Evolutionary conservation across 306 rosid species (phyloP), one percentile per base, ranked within the genome.

Genomic region (Pueraria montana): DNA sequence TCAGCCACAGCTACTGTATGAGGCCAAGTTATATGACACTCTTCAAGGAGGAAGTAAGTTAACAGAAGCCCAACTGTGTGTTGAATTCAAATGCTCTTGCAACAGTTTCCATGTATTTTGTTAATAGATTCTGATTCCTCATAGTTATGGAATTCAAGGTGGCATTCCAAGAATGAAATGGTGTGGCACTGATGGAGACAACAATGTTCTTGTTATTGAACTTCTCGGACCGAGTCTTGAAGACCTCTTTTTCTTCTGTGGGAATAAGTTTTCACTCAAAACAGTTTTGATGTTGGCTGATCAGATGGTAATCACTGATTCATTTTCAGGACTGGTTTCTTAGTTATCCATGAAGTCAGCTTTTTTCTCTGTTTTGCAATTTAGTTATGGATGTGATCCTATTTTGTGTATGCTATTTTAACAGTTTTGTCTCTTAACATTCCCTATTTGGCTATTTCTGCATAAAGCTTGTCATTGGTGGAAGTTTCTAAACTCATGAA

Each of bases 161-260:
- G 99, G 99, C 34, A 85, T 95, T 87, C 93, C 98, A 20, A 81
- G 76, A 71, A 87, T 82, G 76, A 95, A 93, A 82, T 93, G 99
- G 99, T 91, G 90, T 45, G 99, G 99, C 27, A 48, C 84, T 45
- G 92, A 93, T 26, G 94, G 96, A 50, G 98, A 93, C 72, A 94
- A 90, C 56, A 93, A 95, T 83, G 91, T 82, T 80, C 92, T 96
- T 45, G 91, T 96, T 76, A 70, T 96, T 58, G 99, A 96, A 85
- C 91, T 96, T 80, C 87, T 96, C 32, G 99, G 98, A 63, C 99
- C 98, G 0, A 96, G 97, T 87, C 91, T 93, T 20, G 99, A 96
- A 72, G 98, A 96, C 85, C 91, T 93, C 84, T 91, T 93, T 80
- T 91, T 82, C 68, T 96, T 89, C 66, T 91, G 96, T 42, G 92